Base-by-base conservation (phyloP, 2,329 filamentous ascomycete genomes). In the Akanthomyces dipterigenus region DNA sequence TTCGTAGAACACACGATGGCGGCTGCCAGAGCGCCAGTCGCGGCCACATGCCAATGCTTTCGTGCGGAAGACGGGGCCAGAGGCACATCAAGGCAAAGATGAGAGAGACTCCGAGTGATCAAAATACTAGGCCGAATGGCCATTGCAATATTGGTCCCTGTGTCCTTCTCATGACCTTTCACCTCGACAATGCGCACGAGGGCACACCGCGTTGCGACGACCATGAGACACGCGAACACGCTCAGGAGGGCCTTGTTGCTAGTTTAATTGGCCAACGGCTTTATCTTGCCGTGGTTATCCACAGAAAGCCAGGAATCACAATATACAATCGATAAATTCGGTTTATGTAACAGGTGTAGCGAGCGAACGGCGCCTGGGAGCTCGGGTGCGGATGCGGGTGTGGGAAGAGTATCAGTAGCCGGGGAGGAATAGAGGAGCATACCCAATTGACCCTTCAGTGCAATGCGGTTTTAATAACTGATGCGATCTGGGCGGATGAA, bases 271-370 rank as follows among this genome's bases (percentile, higher is more conserved):
- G 54, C 53, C 45, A 62, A 53, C 53, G 46, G 54, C 40, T 62
- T 57, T 51, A 38, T 58, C 46, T 46, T 57, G 53, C 20, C 48
- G 53, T 62, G 60, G 38, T 62, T 62, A 62, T 58, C 60, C 60
- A 62, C 53, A 57, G 11, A 26, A 57, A 12, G 46, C 46, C 53
- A 58, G 53, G 18, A 38, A 51, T 62, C 60, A 62, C 60, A 62
- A 58, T 62, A 58, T 62, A 62, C 60, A 62, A 45, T 57, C 60
- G 60, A 53, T 28, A 24, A 60, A n/a, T 60, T 60, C 50, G 49
- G 56, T 55, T 55, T 63, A 62, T 46, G 34, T 43, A 55, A 26
- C 55, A 60, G 45, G 36, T 14, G 46, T 38, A 50, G 40, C 53
- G 20, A 56, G 38, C 55, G 43, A 38, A 31, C 18, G 43, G 53